Conservation (phyloP, 805 yeast species). For the Komagataella mondaviorum region DNA sequence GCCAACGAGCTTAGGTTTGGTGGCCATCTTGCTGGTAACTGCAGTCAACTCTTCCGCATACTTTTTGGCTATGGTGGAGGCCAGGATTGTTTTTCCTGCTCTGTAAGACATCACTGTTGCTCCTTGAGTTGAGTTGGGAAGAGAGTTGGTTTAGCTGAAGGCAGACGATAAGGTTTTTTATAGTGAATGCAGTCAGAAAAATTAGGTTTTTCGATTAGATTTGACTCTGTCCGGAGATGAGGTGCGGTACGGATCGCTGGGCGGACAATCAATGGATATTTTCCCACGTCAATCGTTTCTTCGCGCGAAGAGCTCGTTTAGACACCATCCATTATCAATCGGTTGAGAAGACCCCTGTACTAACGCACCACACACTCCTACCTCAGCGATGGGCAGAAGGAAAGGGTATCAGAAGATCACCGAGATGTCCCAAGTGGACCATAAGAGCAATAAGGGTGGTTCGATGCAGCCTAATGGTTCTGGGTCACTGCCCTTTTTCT, state of each 20-base stretch:
- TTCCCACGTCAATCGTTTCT: neutral
- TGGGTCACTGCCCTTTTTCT: constrained; percentile 8
- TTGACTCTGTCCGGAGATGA: constrained; percentile 1
- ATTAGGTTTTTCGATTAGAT: neutral
- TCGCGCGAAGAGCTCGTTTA: neutral
- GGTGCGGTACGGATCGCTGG: neutral
- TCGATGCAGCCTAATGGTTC: constrained; percentile 1
- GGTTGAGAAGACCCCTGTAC: neutral
- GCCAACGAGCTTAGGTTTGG: constrained; percentile 74
- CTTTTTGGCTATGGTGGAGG: constrained; percentile 76
- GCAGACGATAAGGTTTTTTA: neutral
- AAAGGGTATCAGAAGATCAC: constrained; percentile 17
- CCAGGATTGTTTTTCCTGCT: constrained; percentile 74
- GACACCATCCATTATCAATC: neutral
- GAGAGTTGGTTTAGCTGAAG: neutral
- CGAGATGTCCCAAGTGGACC: constrained; percentile 15
- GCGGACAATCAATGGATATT: neutral
- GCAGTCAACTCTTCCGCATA: constrained; percentile 58
- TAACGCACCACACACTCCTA: neutral
- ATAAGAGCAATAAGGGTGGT: constrained; percentile 6
- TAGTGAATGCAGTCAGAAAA: neutral
- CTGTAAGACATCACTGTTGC: constrained; percentile 3
- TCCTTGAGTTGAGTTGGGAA: neutral
- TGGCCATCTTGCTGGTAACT: constrained; percentile 34
- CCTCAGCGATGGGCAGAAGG: constrained; percentile 10